Percentiles rank a stretch among this genome's conserved stretches.
Conservation (phyloP, 257 asterid genomes). For the Solanum etuberosum region DNA sequence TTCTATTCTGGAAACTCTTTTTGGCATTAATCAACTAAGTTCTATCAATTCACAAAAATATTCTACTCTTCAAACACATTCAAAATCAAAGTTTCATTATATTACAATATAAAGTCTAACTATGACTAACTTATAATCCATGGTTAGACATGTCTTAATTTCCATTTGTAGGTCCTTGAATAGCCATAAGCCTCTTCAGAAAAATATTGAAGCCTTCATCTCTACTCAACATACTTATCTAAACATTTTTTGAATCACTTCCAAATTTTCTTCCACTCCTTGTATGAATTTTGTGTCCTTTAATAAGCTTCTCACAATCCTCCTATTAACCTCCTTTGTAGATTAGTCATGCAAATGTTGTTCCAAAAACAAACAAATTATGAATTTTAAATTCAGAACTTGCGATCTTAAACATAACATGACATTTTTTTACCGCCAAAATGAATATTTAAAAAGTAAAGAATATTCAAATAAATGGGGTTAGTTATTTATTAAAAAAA, state of each 20-base stretch:
- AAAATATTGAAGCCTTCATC: conserved; percentile 42
- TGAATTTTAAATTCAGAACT: too few relatives aligned
- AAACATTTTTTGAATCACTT: conserved; percentile 26
- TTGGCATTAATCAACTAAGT: too few relatives aligned
- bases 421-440: too few relatives aligned
- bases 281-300: conserved; percentile 34
- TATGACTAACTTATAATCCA: too few relatives aligned
- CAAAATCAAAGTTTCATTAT: too few relatives aligned
- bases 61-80: too few relatives aligned
- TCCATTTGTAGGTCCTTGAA: conserved; percentile 11
- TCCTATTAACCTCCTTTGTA: conserved; percentile 24
- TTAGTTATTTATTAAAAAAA: background rate
- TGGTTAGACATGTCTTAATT: background rate
- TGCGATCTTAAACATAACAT: too few relatives aligned
- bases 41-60: too few relatives aligned
- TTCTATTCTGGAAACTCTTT: too few relatives aligned
- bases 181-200: conserved; percentile 42
- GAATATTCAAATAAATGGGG: too few relatives aligned
- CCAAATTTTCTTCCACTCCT: conserved; percentile 69
- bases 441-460: too few relatives aligned
- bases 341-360: conserved; percentile 87
- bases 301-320: conserved; percentile 44
- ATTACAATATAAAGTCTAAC: too few relatives aligned
- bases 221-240: conserved; percentile 45
- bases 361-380: background rate